A percentile compares a stretch with the other conserved stretches of the same genome.
These are phyloP conservation scores for Phaffia rhodozyma DNA, from an alignment of 1,284 basidiomycete genomes.

Conservation along the genomic window DNA sequence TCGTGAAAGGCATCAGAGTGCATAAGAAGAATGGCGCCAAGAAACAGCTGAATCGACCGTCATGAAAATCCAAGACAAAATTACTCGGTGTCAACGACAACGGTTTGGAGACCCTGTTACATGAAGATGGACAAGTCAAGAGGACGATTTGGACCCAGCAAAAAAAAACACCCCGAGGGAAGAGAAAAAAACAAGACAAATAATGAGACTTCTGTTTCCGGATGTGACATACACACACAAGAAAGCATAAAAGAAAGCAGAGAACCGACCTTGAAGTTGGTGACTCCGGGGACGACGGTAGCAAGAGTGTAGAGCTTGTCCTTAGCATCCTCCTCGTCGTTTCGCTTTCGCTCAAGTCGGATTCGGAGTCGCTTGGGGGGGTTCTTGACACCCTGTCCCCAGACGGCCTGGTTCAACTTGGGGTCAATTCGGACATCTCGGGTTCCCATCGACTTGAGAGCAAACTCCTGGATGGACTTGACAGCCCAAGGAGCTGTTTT, in stretches of 20 bases:
- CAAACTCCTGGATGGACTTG: constrained; percentile 81
- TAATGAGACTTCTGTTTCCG: neutral
- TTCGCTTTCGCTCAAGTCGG: constrained; percentile 85
- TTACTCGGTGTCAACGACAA: constrained; percentile 15
- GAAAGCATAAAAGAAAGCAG: neutral
- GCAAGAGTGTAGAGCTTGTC: constrained; percentile 94
- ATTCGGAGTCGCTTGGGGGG: constrained; percentile 82
- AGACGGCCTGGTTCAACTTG: constrained; percentile 74
- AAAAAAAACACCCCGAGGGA: neutral
- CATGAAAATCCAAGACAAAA: neutral
- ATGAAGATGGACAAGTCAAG: neutral
- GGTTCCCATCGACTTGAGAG: constrained; percentile 87
- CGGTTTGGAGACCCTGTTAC: constrained; percentile 17
- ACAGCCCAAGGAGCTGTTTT: constrained; percentile 69
- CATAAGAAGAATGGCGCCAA: no score
- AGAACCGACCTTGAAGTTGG: constrained; percentile 62
- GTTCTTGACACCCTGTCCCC: constrained; percentile 59
- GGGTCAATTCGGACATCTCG: constrained; percentile 83
- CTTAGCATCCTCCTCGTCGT: constrained; percentile 91
- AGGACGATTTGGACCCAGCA: no score
- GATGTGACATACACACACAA: neutral
- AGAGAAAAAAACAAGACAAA: neutral
- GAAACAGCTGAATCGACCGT: no score
- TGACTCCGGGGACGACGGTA: constrained; percentile 59
- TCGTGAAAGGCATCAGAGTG: no score